Evolutionary conservation across 768 basidiomycete genomes (phyloP), one percentile per base, ranked within the genome.

Genomic region (Hortiboletus campestris): DNA sequence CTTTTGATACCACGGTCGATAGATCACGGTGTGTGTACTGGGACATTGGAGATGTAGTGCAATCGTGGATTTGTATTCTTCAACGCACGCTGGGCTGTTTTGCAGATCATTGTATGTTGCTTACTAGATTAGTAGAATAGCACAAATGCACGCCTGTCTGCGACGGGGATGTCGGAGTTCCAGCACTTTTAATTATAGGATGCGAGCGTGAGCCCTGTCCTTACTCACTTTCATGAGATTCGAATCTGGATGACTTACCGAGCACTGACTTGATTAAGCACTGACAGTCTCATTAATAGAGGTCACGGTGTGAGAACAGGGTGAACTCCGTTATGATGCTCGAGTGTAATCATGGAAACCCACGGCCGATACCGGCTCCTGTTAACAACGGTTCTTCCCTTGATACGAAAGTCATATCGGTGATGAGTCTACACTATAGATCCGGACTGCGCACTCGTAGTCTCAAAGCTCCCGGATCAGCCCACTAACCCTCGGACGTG

Each of bases 1-100:
- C 22, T 49, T 56, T 57, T 44, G 69, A 69, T 69, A 68, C 60
- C 60, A 57, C 41, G 40, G 51, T 45, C 48, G 54, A 56, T 61
- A 58, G 62, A 64, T 43, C 34, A 14, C 34, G 41, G 34, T 13
- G 53, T 57, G 63, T 55, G 46, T 56, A 31, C 42, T 55, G 63
- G 70, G 61, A 69, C 65, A 40, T 41, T 67, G 25, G 55, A 35
- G 39, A 47, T 61, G 50, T 56, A 53, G 35, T 47, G 52, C 40
- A 29, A 44, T 58, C 63, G 25, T 32, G 39, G 57, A 60, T 59
- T 55, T 72, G 68, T 68, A 70, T 60, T 63, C 61, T 47, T 53
- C 13, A 34, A 34, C 13, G 34, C 25, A 25, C 25, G 25, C 6
- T 55, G 46, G 42, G 36, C 32, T 49, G 58, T 57, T 41, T 11